Evolutionary conservation across 176 grass and related monocot species (phyloP), one percentile per base, ranked within the genome.

Genomic region (Lolium multiflorum): DNA sequence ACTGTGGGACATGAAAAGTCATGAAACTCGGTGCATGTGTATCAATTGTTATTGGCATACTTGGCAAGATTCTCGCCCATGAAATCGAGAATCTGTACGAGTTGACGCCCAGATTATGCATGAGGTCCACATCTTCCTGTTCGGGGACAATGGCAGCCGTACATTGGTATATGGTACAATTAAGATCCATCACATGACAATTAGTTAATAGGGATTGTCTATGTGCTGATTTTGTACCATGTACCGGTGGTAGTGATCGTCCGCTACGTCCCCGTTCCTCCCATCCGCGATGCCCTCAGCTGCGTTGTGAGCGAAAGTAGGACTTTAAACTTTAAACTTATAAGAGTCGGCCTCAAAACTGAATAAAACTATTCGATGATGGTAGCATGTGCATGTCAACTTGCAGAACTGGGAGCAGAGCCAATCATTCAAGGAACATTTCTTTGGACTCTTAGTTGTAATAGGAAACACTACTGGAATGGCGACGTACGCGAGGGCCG

Each of bases 1-100:
- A 22, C 6, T 65, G 4, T 12, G 8, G 25, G 35, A 44, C 7
- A 44, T 44, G 41, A 44, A 44, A 44, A 44, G 6, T 5, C 41
- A 68, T 44, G 1, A 44, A 44, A 44, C 41, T 44, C 31, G 3
- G 31, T 35, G 31, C 31, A 35, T 35, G 31, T 35, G 31, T 35
- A 35, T 35, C 31, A 35, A 35, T 35, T 35, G 31, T 35, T 35
- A 35, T 35, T 44, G 5, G 7, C 41, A 8, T 44, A 91, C 89
- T 85, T 77, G 89, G 89, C 3, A 82, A 56, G 56, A 91, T 83
- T 77, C 89, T 91, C 14, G 89, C 25, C 89, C 89, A 91, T 14
- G 89, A 88, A 48, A 91, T 83, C 5, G 89, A 91, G 75, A 91
- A 91, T 69, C 89, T 91, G 80, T 91, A 88, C 6, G 89, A 88